Conservation (phyloP, 495 filamentous ascomycete species). For the Hyaloscypha bicolor region DNA sequence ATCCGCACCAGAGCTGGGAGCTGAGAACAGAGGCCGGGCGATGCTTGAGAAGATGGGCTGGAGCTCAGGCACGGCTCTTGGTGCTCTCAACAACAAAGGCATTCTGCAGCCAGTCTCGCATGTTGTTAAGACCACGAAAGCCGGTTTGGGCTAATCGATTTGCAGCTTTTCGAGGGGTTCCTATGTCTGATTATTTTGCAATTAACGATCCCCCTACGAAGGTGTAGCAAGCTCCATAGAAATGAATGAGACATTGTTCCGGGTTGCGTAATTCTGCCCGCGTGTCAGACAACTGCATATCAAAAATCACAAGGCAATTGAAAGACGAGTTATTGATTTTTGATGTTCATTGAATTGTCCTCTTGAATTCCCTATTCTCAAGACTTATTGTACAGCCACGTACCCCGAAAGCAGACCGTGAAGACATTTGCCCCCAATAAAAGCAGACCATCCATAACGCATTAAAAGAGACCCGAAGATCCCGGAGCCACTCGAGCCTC, state of each 20-base stretch:
- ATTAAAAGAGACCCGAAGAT: constrained; percentile 76
- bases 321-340: not conserved
- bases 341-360: constrained; percentile 49
- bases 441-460: constrained; percentile 88
- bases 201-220: no score
- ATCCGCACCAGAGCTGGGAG: constrained; percentile 79
- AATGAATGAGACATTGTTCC: not conserved
- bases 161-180: not conserved
- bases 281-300: not conserved
- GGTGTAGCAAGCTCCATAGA: no score
- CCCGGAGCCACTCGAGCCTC: constrained; percentile 64
- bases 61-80: constrained; percentile 85
- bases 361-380: constrained; percentile 59
- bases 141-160: constrained; percentile 73
- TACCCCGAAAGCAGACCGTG: constrained; percentile 70
- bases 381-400: constrained; percentile 79
- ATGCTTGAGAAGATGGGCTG: constrained; percentile 99
- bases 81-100: constrained; percentile 80
- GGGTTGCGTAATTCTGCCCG: not conserved
- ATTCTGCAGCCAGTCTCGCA: constrained; percentile 85
- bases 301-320: not conserved
- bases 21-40: constrained; percentile 78
- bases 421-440: constrained; percentile 73
- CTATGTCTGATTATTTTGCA: no score
- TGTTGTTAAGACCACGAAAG: constrained; percentile 81